Percentiles rank a stretch among this genome's conserved stretches.
phyloP scores from a whole-genome alignment of 495 filamentous ascomycete species.

The Neurospora discreta region DNA sequence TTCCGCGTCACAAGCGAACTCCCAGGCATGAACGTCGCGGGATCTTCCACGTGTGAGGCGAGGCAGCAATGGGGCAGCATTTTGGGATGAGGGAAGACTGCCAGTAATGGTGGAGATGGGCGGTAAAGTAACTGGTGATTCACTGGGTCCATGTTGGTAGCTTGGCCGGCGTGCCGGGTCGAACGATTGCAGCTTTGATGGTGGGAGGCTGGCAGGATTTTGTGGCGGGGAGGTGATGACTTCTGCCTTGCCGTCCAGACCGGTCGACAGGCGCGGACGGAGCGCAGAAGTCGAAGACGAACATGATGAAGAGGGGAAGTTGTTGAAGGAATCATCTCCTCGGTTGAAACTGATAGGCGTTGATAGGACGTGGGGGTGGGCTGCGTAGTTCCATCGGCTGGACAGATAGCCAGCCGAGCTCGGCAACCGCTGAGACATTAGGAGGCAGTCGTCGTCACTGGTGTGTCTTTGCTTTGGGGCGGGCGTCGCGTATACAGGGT shows the following conservation, averaged over 20 bases:
- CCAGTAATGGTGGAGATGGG: slow-evolving; percentile 45
- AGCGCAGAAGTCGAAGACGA: slow-evolving; percentile 26
- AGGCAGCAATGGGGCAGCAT: slow-evolving; percentile 35
- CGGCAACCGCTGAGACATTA: slow-evolving; percentile 20
- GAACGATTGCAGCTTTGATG: slow-evolving; percentile 29
- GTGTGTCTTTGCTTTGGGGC: slow-evolving; percentile 2
- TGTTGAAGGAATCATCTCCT: slow-evolving; percentile 28
- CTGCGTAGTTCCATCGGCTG: slow-evolving; percentile 25
- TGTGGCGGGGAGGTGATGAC: slow-evolving; percentile 53
- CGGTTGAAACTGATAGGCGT: slow-evolving; percentile 22
- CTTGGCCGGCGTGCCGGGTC: slow-evolving; percentile 43
- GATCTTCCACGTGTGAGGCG: slow-evolving; percentile 53
- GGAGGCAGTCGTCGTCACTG: not conserved
- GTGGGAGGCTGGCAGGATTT: slow-evolving; percentile 13
- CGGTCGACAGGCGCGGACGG: slow-evolving; percentile 53
- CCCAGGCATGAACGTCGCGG: slow-evolving; percentile 74
- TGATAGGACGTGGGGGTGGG: slow-evolving; percentile 25
- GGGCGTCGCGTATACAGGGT: slow-evolving; percentile 2
- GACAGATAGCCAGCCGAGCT: slow-evolving; percentile 27
- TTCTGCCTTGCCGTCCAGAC: slow-evolving; percentile 70
- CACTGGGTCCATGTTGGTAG: slow-evolving; percentile 42
- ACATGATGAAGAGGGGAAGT: slow-evolving; percentile 26
- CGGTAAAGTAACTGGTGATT: slow-evolving; percentile 39
- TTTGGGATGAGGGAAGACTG: slow-evolving; percentile 34
- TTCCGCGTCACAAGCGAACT: slow-evolving; percentile 66